Evolutionary conservation across 306 rosid genomes (phyloP).

Genomic region (Inga laurina): DNA sequence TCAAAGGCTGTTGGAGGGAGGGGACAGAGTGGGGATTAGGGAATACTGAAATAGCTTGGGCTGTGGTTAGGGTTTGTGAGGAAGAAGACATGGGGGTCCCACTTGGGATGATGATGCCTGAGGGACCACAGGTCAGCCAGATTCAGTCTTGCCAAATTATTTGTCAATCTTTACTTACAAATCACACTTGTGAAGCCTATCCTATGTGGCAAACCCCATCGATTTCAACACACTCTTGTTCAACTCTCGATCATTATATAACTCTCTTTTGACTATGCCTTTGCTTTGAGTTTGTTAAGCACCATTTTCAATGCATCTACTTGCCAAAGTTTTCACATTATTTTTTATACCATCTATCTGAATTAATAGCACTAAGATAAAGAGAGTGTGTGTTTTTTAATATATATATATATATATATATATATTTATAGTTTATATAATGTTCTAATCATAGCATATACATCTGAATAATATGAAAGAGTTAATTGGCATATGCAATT

Average conservation of each 20-base stretch:
- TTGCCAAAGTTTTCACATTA: neutral
- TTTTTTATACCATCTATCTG: neutral
- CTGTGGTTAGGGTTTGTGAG: conserved; percentile 28
- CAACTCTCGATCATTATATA: neutral
- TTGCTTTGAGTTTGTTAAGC: neutral
- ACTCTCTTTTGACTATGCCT: neutral
- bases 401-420: neutral
- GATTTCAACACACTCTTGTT: conserved; percentile 9
- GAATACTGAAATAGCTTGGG: neutral
- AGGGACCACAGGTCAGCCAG: conserved; percentile 24
- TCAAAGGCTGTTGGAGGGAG: neutral
- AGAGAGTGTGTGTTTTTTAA: neutral
- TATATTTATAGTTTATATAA: neutral
- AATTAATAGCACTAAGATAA: neutral
- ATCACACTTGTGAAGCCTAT: neutral
- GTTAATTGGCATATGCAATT: neutral
- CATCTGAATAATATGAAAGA: neutral
- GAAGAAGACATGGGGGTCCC: conserved; percentile 25
- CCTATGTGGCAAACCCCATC: neutral
- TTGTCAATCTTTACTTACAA: conserved; percentile 12
- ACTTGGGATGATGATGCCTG: conserved; percentile 4
- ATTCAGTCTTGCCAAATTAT: conserved; percentile 14
- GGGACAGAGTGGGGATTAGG: conserved; percentile 19
- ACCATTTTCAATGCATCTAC: neutral
- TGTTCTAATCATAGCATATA: neutral